These are phyloP conservation scores for Solanum sejunctum DNA, from an alignment of 257 asterid species.

Conservation along the genomic window DNA sequence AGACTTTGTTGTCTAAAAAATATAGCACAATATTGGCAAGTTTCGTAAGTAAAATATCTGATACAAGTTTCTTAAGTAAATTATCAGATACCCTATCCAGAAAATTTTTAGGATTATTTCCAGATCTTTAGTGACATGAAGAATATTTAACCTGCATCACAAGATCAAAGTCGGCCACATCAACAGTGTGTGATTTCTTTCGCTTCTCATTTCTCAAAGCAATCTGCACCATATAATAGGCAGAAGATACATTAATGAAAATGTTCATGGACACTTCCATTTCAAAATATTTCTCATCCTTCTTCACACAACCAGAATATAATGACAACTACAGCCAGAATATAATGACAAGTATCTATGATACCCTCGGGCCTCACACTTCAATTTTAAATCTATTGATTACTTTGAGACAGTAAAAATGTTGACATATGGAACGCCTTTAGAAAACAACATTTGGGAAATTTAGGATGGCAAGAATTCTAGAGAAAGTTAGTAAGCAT, in stretches of 20 bases:
- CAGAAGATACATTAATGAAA: neutral
- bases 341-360: neutral
- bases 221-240: slow-evolving; percentile 33
- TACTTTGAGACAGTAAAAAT: neutral
- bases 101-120: neutral
- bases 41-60: slow-evolving; percentile 3
- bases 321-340: neutral
- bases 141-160: slow-evolving; percentile 71
- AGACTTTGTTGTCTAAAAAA: slow-evolving; percentile 74
- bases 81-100: neutral
- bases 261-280: neutral
- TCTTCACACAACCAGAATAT: neutral
- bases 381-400: neutral
- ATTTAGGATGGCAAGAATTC: neutral
- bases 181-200: slow-evolving; percentile 32
- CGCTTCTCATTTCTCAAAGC: slow-evolving; percentile 42
- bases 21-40: neutral
- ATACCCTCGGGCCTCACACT: neutral
- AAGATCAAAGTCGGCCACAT: slow-evolving; percentile 89
- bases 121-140: neutral
- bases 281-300: neutral
- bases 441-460: neutral
- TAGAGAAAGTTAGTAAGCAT: neutral
- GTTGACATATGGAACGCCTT: neutral
- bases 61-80: slow-evolving; percentile 2